These are phyloP conservation scores for Oryza australiensis DNA, from an alignment of 176 grass and related monocot genomes.

Conservation along the genomic window DNA sequence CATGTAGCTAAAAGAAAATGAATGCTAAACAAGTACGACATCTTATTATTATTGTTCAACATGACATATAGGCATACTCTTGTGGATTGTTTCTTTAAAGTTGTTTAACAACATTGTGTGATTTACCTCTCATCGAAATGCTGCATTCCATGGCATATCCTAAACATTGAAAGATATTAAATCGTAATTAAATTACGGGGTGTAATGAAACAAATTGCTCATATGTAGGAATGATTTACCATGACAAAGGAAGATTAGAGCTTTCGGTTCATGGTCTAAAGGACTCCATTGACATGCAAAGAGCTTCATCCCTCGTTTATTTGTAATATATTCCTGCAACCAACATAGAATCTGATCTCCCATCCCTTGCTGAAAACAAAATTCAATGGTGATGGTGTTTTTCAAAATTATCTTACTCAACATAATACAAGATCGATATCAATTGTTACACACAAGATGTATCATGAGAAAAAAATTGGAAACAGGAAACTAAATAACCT, in stretches of 20 bases:
- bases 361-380: neutral
- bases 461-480: neutral
- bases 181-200: neutral
- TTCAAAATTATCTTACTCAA: neutral
- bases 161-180: slow-evolving; percentile 17
- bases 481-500: slow-evolving; percentile 39
- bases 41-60: neutral
- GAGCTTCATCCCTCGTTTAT: slow-evolving; percentile 45
- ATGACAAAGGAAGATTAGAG: slow-evolving; percentile 74
- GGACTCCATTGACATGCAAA: slow-evolving; percentile 74
- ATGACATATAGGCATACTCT: neutral
- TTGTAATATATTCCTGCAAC: slow-evolving; percentile 60
- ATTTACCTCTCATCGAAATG: slow-evolving; percentile 80
- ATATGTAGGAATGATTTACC: slow-evolving; percentile 31
- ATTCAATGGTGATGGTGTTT: neutral
- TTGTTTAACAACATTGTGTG: too few relatives aligned
- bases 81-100: too few relatives aligned
- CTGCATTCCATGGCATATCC: slow-evolving; percentile 87
- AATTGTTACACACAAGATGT: neutral
- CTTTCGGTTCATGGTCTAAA: slow-evolving; percentile 49
- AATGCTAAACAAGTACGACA: too few relatives aligned
- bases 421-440: neutral
- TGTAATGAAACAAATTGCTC: neutral
- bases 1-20: too few relatives aligned
- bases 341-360: neutral